Percentiles rank a stretch among this genome's conserved stretches.
phyloP scores from a whole-genome alignment of 371 early-diverging fungal genomes.

The Apophysomyces ossiformis region DNA sequence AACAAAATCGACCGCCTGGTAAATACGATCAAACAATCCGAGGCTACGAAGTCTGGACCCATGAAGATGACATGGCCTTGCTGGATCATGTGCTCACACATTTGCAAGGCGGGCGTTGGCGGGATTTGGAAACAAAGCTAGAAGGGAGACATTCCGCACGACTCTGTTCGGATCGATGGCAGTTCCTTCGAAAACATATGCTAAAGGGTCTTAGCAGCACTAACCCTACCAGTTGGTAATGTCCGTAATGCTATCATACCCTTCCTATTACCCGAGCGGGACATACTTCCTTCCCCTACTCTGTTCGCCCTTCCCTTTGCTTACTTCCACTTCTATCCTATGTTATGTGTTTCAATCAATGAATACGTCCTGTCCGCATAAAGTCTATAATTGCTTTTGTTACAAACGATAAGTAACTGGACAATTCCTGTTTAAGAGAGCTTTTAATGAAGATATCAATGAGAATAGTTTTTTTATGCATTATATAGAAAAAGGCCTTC shows the following conservation, averaged over 20 bases:
- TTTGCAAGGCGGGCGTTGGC: constrained; percentile 22
- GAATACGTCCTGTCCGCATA: no score
- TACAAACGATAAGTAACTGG: no score
- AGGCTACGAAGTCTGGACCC: constrained; percentile 43
- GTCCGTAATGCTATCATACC: not conserved
- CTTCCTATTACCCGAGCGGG: constrained; percentile 1
- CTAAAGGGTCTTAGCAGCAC: constrained; percentile 16
- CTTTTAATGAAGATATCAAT: no score
- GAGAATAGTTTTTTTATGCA: not conserved
- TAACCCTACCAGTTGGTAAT: not conserved
- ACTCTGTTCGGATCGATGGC: constrained; percentile 25
- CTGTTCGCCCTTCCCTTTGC: not conserved
- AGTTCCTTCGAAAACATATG: constrained; percentile 21
- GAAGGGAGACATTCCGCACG: constrained; percentile 27
- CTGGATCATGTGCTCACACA: constrained; percentile 25
- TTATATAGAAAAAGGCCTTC: not conserved
- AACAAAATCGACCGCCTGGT: constrained; percentile 9
- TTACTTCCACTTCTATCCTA: no score
- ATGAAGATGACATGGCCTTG: constrained; percentile 27
- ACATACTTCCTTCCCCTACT: not conserved
- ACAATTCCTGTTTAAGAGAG: no score
- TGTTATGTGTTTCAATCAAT: no score
- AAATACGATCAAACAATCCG: constrained; percentile 46
- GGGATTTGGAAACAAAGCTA: constrained; percentile 25
- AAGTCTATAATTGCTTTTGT: no score